phyloP scores from a whole-genome alignment of 768 basidiomycete genomes.

The Clathrus columnatus region DNA sequence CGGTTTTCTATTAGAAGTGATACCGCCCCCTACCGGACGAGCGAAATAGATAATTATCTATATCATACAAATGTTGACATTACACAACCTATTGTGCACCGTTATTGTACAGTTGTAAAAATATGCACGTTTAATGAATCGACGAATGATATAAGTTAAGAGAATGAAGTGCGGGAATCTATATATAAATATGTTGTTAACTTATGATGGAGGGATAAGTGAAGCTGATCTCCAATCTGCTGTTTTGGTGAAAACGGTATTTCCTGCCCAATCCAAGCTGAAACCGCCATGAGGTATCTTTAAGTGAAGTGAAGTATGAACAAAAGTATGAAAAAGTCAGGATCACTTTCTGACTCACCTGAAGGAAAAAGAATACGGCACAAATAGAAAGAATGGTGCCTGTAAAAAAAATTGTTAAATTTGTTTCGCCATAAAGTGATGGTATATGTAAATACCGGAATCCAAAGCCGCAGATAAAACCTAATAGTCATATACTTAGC shows the following conservation, averaged over 20 bases:
- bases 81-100: constrained; percentile 1
- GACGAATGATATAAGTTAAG: not conserved
- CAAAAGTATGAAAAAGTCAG: not conserved
- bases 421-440: not conserved
- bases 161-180: not conserved
- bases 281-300: constrained; percentile 20
- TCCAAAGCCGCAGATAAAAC: constrained; percentile 33
- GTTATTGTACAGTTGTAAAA: not conserved
- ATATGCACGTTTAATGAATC: constrained; percentile 4
- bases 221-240: constrained; percentile 6
- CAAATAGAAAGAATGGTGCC: constrained; percentile 30
- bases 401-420: not conserved
- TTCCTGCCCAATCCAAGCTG: constrained; percentile 30
- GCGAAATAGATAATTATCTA: not conserved
- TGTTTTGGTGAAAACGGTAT: constrained; percentile 16
- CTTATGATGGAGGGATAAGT: constrained; percentile 5
- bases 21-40: constrained; percentile 33
- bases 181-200: not conserved
- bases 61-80: not conserved
- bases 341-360: constrained; percentile 6
- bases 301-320: not conserved
- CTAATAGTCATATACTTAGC: constrained; percentile 33
- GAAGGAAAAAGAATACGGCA: constrained; percentile 34
- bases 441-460: constrained; percentile 11
- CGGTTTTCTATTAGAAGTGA: constrained; percentile 71